Evolutionary conservation across 2,329 filamentous ascomycete genomes (phyloP).

Genomic region (Cercospora brassicicola): DNA sequence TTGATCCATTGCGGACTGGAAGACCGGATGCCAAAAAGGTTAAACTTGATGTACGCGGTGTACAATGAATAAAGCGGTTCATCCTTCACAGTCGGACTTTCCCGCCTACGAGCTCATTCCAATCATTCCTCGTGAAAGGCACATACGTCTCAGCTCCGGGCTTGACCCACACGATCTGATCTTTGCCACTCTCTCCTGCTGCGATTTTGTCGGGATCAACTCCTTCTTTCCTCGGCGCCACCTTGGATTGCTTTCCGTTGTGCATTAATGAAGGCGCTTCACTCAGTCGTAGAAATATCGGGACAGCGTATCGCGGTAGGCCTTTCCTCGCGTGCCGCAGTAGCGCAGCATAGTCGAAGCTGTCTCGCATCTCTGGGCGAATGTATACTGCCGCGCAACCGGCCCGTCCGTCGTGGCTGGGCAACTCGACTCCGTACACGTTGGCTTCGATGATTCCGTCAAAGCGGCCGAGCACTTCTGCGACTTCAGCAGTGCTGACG

Average conservation of each 20-base stretch:
- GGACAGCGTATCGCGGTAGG: conserved; percentile 72
- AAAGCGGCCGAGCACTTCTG: conserved; percentile 68
- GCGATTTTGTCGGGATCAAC: conserved; percentile 57
- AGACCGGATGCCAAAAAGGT: neutral
- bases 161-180: conserved; percentile 55
- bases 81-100: conserved; percentile 23
- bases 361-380: conserved; percentile 48
- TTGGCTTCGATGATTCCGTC: conserved; percentile 73
- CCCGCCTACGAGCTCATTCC: conserved; percentile 40
- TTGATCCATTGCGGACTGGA: neutral
- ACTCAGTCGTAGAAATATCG: conserved; percentile 68
- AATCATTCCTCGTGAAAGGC: conserved; percentile 60
- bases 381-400: conserved; percentile 73
- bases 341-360: conserved; percentile 62
- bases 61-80: neutral
- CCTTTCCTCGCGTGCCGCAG: conserved; percentile 59
- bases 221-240: conserved; percentile 66
- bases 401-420: conserved; percentile 78
- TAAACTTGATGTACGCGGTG: neutral
- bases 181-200: conserved; percentile 46
- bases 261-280: conserved; percentile 60
- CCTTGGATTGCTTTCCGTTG: conserved; percentile 81
- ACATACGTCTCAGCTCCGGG: conserved; percentile 54
- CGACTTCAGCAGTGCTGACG: conserved; percentile 63
- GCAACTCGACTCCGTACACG: conserved; percentile 78